phyloP scores from a whole-genome alignment of 2,329 filamentous ascomycete genomes.

The Talaromyces sp. region DNA sequence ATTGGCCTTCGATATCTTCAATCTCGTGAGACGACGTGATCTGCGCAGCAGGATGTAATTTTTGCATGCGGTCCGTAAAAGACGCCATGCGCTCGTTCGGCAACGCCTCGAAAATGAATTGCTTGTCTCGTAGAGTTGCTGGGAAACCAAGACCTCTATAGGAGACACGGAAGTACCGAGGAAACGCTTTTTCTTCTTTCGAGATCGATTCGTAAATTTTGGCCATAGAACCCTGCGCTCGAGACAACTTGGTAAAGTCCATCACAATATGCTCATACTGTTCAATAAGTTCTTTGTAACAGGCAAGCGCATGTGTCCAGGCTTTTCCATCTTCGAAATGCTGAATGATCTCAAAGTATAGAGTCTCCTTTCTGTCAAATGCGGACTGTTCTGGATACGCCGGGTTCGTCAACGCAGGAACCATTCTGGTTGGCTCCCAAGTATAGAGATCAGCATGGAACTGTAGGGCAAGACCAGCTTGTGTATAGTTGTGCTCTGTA shows the following conservation, averaged over 20 bases:
- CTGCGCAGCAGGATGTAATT: slow-evolving; percentile 82
- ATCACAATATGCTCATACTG: slow-evolving; percentile 89
- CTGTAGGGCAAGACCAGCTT: slow-evolving; percentile 83
- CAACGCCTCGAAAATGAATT: slow-evolving; percentile 85
- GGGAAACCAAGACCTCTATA: slow-evolving; percentile 91
- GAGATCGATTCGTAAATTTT: slow-evolving; percentile 86
- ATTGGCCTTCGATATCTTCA: slow-evolving; percentile 87
- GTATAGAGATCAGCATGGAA: slow-evolving; percentile 91
- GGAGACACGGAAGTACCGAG: slow-evolving; percentile 86
- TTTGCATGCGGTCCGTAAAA: slow-evolving; percentile 89
- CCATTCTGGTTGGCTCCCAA: slow-evolving; percentile 73
- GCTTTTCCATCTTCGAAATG: slow-evolving; percentile 92
- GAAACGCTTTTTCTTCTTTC: slow-evolving; percentile 73
- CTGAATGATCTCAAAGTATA: slow-evolving; percentile 94
- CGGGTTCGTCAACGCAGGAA: slow-evolving; percentile 69
- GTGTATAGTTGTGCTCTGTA: slow-evolving; percentile 73
- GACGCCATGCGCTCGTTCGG: slow-evolving; percentile 72
- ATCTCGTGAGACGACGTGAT: slow-evolving; percentile 69
- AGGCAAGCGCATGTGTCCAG: slow-evolving; percentile 82
- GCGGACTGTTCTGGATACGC: slow-evolving; percentile 77
- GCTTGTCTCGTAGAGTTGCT: slow-evolving; percentile 75
- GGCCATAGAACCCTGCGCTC: slow-evolving; percentile 85
- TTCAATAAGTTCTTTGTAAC: slow-evolving; percentile 85
- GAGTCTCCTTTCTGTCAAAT: slow-evolving; percentile 87
- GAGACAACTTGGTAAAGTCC: slow-evolving; percentile 87